Percentiles rank a stretch among this genome's conserved stretches.
phyloP scores from a whole-genome alignment of 345 rosid genomes.

The Citrus medica region DNA sequence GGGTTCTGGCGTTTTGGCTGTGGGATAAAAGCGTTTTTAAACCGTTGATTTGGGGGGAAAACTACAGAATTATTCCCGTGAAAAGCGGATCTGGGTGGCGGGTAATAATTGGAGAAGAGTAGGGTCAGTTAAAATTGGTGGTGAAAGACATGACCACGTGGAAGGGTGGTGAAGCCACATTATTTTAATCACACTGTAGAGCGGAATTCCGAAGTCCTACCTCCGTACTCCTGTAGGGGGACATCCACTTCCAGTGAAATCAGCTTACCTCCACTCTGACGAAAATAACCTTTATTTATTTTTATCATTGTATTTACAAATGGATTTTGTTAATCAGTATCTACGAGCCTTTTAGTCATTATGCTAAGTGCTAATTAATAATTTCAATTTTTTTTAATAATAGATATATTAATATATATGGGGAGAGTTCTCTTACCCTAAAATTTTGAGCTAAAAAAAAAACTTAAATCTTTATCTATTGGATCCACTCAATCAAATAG shows the following conservation, averaged over 20 bases:
- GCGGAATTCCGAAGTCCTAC: constrained; percentile 1
- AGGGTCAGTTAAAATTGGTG: neutral
- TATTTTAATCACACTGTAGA: constrained; percentile 1
- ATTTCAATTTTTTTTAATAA: too few species aligned
- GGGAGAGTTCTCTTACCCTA: too few species aligned
- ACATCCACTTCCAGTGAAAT: constrained; percentile 23
- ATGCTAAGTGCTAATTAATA: too few species aligned
- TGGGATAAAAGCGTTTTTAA: constrained; percentile 13
- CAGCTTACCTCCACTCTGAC: neutral
- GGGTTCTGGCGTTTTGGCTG: neutral
- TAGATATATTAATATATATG: too few species aligned
- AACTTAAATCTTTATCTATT: too few species aligned
- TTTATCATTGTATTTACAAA: too few species aligned
- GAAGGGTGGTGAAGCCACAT: constrained; percentile 2
- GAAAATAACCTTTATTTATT: constrained; percentile 14
- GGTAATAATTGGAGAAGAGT: constrained; percentile 1
- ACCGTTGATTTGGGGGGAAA: constrained; percentile 24
- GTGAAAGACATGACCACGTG: constrained; percentile 41
- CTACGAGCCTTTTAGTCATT: too few species aligned
- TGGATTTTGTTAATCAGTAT: neutral
- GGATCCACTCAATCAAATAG: too few species aligned
- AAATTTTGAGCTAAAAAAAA: too few species aligned
- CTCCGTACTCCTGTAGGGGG: constrained; percentile 26
- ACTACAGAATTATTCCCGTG: constrained; percentile 20
- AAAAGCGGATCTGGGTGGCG: constrained; percentile 29